Evolutionary conservation across 2,329 filamentous ascomycete genomes (phyloP).

Genomic region (Diaporthe sp.): DNA sequence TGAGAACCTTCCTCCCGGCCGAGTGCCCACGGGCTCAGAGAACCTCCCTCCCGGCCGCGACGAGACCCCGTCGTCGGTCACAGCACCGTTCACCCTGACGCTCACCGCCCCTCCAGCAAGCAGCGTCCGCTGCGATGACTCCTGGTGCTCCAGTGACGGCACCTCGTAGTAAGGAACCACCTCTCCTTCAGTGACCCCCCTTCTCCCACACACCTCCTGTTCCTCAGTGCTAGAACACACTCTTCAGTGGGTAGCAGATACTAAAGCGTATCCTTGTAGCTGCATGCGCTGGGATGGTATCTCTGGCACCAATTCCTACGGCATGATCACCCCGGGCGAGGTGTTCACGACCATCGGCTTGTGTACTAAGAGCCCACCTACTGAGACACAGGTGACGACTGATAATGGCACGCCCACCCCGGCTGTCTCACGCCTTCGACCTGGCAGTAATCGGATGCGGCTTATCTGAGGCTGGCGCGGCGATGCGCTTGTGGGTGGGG

Average conservation of each 20-base stretch:
- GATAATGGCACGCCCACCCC: not conserved
- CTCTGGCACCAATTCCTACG: not conserved
- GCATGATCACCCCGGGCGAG: not conserved
- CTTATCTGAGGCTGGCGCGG: not conserved
- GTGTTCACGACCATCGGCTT: not conserved
- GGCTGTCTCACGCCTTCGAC: not conserved
- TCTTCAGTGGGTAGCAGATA: not conserved
- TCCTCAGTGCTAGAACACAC: not conserved
- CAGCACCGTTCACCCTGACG: not conserved
- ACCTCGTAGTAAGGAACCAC: constrained; percentile 29
- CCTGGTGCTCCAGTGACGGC: constrained; percentile 8
- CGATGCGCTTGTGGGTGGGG: not conserved
- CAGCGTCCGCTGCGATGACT: constrained; percentile 1
- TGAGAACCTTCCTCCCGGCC: not conserved
- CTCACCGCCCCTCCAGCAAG: not conserved
- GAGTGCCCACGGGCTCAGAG: no score
- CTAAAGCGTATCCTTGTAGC: not conserved
- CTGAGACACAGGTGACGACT: not conserved
- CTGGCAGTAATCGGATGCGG: not conserved
- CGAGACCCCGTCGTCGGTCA: not conserved
- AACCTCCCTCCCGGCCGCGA: not conserved
- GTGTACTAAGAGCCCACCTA: not conserved
- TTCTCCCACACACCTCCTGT: not conserved
- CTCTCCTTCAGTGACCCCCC: not conserved
- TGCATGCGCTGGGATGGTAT: constrained; percentile 17